These are phyloP conservation scores for Ustilago vetiveriae DNA, from an alignment of 1,284 basidiomycete genomes.

Conservation along the genomic window DNA sequence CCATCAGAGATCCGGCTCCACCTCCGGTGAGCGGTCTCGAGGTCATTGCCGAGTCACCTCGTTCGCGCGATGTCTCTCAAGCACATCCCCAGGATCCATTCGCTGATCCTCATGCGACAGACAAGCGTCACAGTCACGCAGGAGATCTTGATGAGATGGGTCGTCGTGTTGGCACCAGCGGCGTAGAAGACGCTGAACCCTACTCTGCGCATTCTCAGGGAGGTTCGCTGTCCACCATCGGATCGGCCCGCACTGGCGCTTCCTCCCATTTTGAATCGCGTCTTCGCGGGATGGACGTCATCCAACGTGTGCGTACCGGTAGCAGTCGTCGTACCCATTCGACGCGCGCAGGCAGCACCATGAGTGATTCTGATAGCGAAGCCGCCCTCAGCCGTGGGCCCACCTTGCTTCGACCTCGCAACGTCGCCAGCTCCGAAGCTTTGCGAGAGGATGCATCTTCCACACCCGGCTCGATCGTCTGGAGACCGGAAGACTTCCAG, in stretches of 20 bases:
- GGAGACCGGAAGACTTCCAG: constrained; percentile 24
- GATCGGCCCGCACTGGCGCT: constrained; percentile 46
- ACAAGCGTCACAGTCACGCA: background rate
- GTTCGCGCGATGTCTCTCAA: constrained; percentile 30
- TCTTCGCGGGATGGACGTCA: constrained; percentile 55
- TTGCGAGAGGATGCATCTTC: constrained; percentile 5
- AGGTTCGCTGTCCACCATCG: constrained; percentile 45
- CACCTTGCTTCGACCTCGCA: constrained; percentile 31
- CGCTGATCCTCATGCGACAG: background rate
- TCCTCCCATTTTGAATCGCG: constrained; percentile 52
- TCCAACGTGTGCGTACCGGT: constrained; percentile 54
- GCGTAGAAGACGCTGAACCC: background rate
- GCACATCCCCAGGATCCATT: constrained; percentile 18
- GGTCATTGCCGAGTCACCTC: constrained; percentile 48
- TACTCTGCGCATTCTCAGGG: constrained; percentile 25
- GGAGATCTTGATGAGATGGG: constrained; percentile 27
- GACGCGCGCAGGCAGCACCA: constrained; percentile 26
- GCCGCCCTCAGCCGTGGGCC: constrained; percentile 25
- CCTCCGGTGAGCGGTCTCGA: constrained; percentile 41
- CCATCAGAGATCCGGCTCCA: constrained; percentile 57
- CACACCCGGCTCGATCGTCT: constrained; percentile 43
- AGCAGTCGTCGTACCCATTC: constrained; percentile 44
- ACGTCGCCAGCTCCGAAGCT: constrained; percentile 14
- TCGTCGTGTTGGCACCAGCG: constrained; percentile 4
- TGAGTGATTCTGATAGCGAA: constrained; percentile 36